Base-by-base conservation (phyloP, 139 green algal genomes). In the Marvania coccoides region DNA sequence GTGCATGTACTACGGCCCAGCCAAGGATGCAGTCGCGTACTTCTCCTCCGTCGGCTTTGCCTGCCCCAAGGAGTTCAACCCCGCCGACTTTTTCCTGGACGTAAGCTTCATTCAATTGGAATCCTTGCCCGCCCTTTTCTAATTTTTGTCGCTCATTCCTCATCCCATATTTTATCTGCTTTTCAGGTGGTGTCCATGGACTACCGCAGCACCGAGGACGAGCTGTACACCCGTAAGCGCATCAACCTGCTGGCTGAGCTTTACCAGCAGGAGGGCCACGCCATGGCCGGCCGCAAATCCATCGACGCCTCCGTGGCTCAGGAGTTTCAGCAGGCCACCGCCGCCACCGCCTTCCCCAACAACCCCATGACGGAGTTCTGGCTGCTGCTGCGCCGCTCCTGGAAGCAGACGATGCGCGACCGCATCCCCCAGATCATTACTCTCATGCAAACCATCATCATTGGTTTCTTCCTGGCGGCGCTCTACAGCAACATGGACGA, bases 71-170 rank as follows among this genome's bases (percentile, higher is more conserved):
- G 23, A 69, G 34, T 72, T 72, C 59, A 84, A 84, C 46, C 65
- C 67, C 1, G 78, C 78, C 0, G 80, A 86, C 47, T 79, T 76
- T 42, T 77, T 86, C 47, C 14, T 86, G 36, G 80, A 85, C 19
- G 8, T 78, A n/a, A n/a, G n/a, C n/a, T n/a, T n/a, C n/a, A n/a
- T n/a, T 31, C 46, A 71, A 6, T 61, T 23, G 7, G 61, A 13
- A 6, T 24, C n/a, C n/a, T n/a, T n/a, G n/a, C n/a, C n/a, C n/a
- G n/a, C n/a, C n/a, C n/a, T n/a, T n/a, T n/a, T n/a, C n/a, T n/a
- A n/a, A n/a, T n/a, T n/a, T n/a, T n/a, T n/a, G n/a, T n/a, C n/a
- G n/a, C n/a, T n/a, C n/a, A n/a, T n/a, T n/a, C n/a, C n/a, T n/a
- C n/a, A n/a, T n/a, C n/a, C n/a, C n/a, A n/a, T n/a, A n/a, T n/a